Evolutionary conservation across 805 yeast genomes (phyloP).

Genomic region (Ogataea paradorogensis): DNA sequence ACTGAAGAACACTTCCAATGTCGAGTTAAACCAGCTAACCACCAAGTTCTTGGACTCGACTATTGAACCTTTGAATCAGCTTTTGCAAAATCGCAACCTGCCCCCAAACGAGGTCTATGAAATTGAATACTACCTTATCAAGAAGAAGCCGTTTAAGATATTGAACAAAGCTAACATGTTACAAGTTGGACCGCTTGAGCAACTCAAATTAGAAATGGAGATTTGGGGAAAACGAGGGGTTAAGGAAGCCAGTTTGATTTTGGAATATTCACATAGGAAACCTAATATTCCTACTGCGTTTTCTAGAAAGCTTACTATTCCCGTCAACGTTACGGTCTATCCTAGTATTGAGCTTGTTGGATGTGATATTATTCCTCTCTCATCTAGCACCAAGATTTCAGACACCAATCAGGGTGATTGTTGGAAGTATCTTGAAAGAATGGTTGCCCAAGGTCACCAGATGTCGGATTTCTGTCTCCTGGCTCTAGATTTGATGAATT

Average conservation of each 20-base stretch:
- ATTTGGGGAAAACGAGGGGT: conserved; percentile 73
- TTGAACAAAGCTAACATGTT: conserved; percentile 44
- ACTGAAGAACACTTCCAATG: conserved; percentile 57
- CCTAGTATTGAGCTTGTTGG: conserved; percentile 73
- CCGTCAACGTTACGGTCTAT: conserved; percentile 66
- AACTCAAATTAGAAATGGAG: conserved; percentile 50
- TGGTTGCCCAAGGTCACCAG: conserved; percentile 32
- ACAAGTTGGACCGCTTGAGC: conserved; percentile 37
- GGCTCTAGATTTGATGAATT: conserved; percentile 74
- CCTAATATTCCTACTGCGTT: conserved; percentile 27
- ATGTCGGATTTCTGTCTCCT: conserved; percentile 58
- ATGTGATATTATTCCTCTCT: conserved; percentile 68
- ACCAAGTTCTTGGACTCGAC: conserved; percentile 74
- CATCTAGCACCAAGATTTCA: conserved; percentile 30
- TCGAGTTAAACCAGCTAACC: conserved; percentile 53
- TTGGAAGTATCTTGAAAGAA: conserved; percentile 32
- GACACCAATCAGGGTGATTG: conserved; percentile 24
- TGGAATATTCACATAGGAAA: conserved; percentile 58
- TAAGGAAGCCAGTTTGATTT: conserved; percentile 56
- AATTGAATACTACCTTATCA: conserved; percentile 63
- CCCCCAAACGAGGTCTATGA: conserved; percentile 69
- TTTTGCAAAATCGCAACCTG: conserved; percentile 42
- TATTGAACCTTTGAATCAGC: conserved; percentile 56
- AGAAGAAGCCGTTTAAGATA: conserved; percentile 55
- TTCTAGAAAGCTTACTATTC: conserved; percentile 60